A percentile compares a stretch with the other conserved stretches of the same genome.
phyloP scores from a whole-genome alignment of 768 basidiomycete genomes.

The Tricholomella constricta region DNA sequence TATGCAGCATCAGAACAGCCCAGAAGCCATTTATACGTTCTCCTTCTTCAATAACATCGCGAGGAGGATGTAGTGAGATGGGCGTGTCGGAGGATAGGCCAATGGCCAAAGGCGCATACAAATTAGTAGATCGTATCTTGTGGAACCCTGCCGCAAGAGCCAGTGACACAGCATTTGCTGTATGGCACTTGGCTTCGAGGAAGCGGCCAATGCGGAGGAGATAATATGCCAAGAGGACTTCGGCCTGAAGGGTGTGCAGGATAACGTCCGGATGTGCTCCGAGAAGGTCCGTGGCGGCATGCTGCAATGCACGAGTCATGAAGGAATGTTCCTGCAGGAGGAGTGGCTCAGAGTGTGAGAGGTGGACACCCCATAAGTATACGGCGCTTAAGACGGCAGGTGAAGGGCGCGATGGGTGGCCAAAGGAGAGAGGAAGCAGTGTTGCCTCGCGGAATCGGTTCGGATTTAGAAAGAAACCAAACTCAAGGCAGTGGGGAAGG shows the following conservation, averaged over 20 bases:
- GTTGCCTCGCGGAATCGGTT: slow-evolving; percentile 48
- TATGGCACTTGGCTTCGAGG: slow-evolving; percentile 62
- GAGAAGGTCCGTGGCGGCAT: slow-evolving; percentile 47
- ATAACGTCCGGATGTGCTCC: slow-evolving; percentile 50
- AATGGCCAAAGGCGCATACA: slow-evolving; percentile 36
- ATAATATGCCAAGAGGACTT: slow-evolving; percentile 67
- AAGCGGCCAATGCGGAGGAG: slow-evolving; percentile 61
- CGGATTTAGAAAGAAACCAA: slow-evolving; percentile 67
- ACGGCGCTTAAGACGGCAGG: slow-evolving; percentile 51
- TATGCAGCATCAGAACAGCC: slow-evolving; percentile 60
- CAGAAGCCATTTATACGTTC: slow-evolving; percentile 71
- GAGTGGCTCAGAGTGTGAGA: slow-evolving; percentile 43
- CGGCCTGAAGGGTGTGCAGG: slow-evolving; percentile 58
- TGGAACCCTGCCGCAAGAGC: slow-evolving; percentile 51
- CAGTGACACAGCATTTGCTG: slow-evolving; percentile 53
- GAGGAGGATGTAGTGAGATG: slow-evolving; percentile 41
- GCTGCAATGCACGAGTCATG: slow-evolving; percentile 49
- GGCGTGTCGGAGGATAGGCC: slow-evolving; percentile 44
- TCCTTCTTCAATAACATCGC: slow-evolving; percentile 57
- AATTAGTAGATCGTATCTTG: slow-evolving; percentile 41
- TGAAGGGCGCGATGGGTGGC: slow-evolving; percentile 48
- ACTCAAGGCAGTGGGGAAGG: slow-evolving; percentile 53
- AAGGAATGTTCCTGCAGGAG: slow-evolving; percentile 47
- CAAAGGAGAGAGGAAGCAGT: slow-evolving; percentile 50
- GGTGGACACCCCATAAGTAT: slow-evolving; percentile 54